Conservation (phyloP, 148 eudicot species). For the Limonium bicolor region DNA sequence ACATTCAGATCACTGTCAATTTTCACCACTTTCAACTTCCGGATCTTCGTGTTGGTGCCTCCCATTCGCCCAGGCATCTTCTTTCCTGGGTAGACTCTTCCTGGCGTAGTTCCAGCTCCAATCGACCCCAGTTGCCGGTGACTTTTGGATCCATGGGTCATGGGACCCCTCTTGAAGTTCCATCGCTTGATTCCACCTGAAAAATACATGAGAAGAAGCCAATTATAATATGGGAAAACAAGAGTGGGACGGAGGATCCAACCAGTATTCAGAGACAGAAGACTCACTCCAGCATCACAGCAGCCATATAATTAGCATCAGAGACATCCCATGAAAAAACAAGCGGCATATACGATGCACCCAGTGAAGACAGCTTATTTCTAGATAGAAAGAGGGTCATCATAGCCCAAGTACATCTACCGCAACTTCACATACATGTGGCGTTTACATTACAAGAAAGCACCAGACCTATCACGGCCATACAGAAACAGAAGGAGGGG, state of each 20-base stretch:
- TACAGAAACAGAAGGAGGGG: too few relatives aligned
- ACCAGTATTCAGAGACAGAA: not conserved
- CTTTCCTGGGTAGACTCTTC: slow-evolving; percentile 81
- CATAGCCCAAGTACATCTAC: too few relatives aligned
- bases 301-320: not conserved
- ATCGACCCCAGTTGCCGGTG: slow-evolving; percentile 85
- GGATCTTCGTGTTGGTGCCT: slow-evolving; percentile 70
- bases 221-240: not conserved
- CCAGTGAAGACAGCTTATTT: too few relatives aligned
- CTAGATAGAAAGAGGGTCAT: too few relatives aligned
- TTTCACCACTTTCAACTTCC: slow-evolving; percentile 73
- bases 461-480: too few relatives aligned
- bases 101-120: slow-evolving; percentile 98
- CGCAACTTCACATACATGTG: too few relatives aligned
- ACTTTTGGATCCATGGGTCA: slow-evolving; percentile 98
- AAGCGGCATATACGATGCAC: too few relatives aligned
- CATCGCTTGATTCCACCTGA: slow-evolving; percentile 93
- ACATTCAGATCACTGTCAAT: slow-evolving; percentile 70
- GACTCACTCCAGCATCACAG: not conserved
- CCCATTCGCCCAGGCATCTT: slow-evolving; percentile 99
- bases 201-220: not conserved
- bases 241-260: not conserved
- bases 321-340: not conserved
- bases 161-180: slow-evolving; percentile 85
- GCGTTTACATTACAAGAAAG: too few relatives aligned